These are phyloP conservation scores for Amphirosellinia nigrospora DNA, from an alignment of 495 filamentous ascomycete genomes.

Conservation along the genomic window DNA sequence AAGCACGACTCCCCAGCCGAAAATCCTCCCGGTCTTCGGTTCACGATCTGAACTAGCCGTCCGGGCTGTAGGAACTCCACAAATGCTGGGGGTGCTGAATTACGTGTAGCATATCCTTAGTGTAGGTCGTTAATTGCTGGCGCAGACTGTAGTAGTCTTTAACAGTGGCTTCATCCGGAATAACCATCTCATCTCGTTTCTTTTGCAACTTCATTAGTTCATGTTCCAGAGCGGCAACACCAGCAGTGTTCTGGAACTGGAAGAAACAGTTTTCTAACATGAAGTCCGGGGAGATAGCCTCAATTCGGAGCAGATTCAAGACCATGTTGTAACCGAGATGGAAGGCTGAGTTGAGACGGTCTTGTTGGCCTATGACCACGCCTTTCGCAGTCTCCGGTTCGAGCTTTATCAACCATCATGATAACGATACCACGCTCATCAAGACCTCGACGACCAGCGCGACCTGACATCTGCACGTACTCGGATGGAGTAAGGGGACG, in stretches of 20 bases:
- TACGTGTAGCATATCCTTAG: constrained; percentile 83
- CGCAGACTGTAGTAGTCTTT: constrained; percentile 90
- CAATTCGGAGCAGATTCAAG: constrained; percentile 91
- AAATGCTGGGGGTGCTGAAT: constrained; percentile 87
- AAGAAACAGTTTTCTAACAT: constrained; percentile 98
- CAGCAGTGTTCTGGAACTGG: constrained; percentile 94
- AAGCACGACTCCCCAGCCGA: constrained; percentile 90
- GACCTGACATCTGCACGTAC: constrained; percentile 98
- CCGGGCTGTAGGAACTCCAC: constrained; percentile 81
- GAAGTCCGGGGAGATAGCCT: constrained; percentile 93
- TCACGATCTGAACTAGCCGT: constrained; percentile 81
- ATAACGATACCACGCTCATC: constrained; percentile 99
- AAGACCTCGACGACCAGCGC: constrained; percentile 93
- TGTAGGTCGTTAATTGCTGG: constrained; percentile 79
- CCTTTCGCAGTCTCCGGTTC: constrained; percentile 91
- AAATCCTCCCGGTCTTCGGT: constrained; percentile 71
- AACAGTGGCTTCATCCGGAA: constrained; percentile 83
- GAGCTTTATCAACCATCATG: constrained; percentile 97
- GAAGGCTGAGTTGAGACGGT: constrained; percentile 96
- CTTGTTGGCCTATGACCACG: constrained; percentile 95
- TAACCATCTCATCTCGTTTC: constrained; percentile 71
- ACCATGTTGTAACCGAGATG: constrained; percentile 99
- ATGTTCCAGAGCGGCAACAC: constrained; percentile 79
- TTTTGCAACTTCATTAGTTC: constrained; percentile 76
- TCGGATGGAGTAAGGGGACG: constrained; percentile 93